phyloP scores from a whole-genome alignment of 805 yeast species.

The Yamadazyma akitaensis region DNA sequence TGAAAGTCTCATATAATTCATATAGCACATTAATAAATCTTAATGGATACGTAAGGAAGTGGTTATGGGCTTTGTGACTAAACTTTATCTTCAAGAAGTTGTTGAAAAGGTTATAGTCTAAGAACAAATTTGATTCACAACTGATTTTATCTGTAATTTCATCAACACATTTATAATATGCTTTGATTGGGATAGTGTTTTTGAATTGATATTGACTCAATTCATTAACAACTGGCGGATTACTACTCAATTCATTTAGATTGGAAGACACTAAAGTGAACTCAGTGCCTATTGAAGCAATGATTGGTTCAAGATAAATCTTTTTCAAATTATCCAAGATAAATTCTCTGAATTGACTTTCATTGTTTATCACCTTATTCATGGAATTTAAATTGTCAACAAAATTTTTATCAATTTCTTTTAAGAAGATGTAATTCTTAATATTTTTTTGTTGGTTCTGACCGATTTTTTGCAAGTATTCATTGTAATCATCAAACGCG shows the following conservation, averaged over 20 bases:
- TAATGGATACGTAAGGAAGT: slow-evolving; percentile 13
- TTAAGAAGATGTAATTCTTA: slow-evolving; percentile 18
- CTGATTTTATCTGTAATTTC: slow-evolving; percentile 14
- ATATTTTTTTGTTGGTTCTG: slow-evolving; percentile 15
- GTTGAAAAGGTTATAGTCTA: slow-evolving; percentile 15
- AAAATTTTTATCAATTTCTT: slow-evolving; percentile 20
- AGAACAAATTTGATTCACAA: slow-evolving; percentile 16
- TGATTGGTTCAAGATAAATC: slow-evolving; percentile 38
- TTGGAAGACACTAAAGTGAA: slow-evolving; percentile 31
- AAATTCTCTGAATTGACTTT: slow-evolving; percentile 33
- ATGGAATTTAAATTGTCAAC: slow-evolving; percentile 20
- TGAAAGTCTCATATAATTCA: slow-evolving; percentile 6
- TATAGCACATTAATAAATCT: slow-evolving; percentile 17
- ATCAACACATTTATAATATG: slow-evolving; percentile 19
- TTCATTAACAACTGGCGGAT: slow-evolving; percentile 10
- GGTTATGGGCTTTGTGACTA: slow-evolving; percentile 13
- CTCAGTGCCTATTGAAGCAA: slow-evolving; percentile 31
- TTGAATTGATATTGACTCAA: slow-evolving; percentile 14
- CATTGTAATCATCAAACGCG: slow-evolving; percentile 28
- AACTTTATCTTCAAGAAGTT: slow-evolving; percentile 17
- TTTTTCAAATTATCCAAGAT: slow-evolving; percentile 32
- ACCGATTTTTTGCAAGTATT: slow-evolving; percentile 21
- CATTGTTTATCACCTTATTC: slow-evolving; percentile 22
- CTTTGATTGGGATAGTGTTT: slow-evolving; percentile 21
- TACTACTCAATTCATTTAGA: slow-evolving; percentile 21